These are phyloP conservation scores for Acanthamoeba lenticulata DNA, from an alignment of 208 protist genomes.

Conservation along the genomic window DNA sequence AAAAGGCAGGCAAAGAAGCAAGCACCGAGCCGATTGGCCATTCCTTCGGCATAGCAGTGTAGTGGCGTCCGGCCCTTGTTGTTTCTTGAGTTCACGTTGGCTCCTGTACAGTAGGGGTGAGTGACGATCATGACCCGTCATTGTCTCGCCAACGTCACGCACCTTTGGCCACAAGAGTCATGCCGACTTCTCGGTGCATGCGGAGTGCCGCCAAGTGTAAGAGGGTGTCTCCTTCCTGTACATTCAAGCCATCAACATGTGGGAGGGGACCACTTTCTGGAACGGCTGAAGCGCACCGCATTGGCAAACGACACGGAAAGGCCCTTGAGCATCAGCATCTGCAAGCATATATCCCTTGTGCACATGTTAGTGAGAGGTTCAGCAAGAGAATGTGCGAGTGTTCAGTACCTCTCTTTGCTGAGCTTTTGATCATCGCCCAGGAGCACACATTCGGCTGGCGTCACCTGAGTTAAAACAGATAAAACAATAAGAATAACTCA, in stretches of 20 bases:
- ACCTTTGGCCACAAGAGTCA: not conserved
- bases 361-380: too few species aligned
- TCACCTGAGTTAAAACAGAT: not conserved
- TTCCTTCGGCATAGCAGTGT: slow-evolving; percentile 6
- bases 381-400: not conserved
- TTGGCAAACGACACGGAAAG: not conserved
- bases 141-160: too few species aligned
- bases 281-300: not conserved
- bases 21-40: not conserved
- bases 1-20: too few species aligned
- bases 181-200: not conserved
- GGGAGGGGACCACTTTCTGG: not conserved
- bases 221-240: not conserved
- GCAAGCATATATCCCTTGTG: not conserved
- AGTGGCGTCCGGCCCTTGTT: not conserved
- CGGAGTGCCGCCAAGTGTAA: not conserved
- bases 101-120: not conserved
- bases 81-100: not conserved
- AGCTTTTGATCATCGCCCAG: not conserved
- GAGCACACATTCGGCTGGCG: slow-evolving; percentile 2
- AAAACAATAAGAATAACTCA: not conserved
- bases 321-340: slow-evolving; percentile 28
- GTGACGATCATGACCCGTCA: not conserved
- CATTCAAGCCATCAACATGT: not conserved
- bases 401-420: not conserved